Conservation (phyloP, 2,329 filamentous ascomycete species). For the Thelonectria discophora region DNA sequence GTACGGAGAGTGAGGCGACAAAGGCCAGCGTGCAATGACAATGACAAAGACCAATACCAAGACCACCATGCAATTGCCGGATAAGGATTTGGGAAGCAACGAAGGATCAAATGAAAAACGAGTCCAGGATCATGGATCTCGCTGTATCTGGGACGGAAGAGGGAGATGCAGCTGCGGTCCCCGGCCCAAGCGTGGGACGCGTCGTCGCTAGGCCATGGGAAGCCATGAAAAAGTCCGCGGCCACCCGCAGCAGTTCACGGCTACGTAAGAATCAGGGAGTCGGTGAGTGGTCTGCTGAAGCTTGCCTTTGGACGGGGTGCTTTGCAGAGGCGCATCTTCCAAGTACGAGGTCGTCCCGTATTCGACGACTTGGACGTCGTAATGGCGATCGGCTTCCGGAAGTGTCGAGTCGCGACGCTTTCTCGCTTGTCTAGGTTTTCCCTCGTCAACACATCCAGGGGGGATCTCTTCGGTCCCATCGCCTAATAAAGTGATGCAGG, state of each 20-base stretch:
- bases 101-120: neutral
- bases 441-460: neutral
- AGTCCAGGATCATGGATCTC: conserved; percentile 24
- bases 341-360: neutral
- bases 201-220: conserved; percentile 14
- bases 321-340: neutral
- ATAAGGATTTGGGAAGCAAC: neutral
- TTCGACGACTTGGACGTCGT: neutral
- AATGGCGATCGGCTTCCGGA: no score
- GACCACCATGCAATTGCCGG: neutral
- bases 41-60: no score
- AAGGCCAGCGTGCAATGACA: no score
- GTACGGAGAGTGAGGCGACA: no score
- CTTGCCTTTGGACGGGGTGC: no score
- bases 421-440: neutral
- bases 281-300: conserved; percentile 41
- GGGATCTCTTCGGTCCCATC: neutral
- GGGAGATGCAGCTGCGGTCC: conserved; percentile 16
- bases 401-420: no score
- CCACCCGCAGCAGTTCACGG: conserved; percentile 34
- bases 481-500: neutral
- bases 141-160: conserved; percentile 22
- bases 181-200: conserved; percentile 18
- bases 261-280: conserved; percentile 39
- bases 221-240: conserved; percentile 26